These are phyloP conservation scores for Colletotrichum shisoi DNA, from an alignment of 2,329 filamentous ascomycete genomes.

Conservation along the genomic window DNA sequence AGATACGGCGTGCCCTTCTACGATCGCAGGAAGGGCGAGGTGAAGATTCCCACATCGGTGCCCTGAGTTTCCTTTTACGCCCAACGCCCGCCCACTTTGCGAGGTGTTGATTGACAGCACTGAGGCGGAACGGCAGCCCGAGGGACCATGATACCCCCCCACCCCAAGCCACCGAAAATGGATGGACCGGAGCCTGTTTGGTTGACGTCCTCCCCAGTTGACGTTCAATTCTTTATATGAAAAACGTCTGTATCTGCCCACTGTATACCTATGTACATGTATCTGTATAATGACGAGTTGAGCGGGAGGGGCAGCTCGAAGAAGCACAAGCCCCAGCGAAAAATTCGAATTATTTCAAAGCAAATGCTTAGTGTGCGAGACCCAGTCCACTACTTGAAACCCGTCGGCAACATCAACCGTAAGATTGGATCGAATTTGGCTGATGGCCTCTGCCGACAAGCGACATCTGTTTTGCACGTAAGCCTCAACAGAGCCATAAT, in stretches of 20 bases:
- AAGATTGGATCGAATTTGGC: slow-evolving; percentile 60
- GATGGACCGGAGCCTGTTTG: slow-evolving; percentile 2
- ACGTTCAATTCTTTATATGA: slow-evolving; percentile 10
- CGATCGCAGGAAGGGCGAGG: slow-evolving; percentile 68
- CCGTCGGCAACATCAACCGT: slow-evolving; percentile 46
- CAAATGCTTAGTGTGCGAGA: slow-evolving; percentile 22
- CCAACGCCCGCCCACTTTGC: neutral
- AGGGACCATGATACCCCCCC: neutral
- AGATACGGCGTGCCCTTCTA: slow-evolving; percentile 69
- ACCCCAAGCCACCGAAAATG: slow-evolving; percentile 2
- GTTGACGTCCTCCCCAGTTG: neutral
- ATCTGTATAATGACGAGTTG: slow-evolving; percentile 31
- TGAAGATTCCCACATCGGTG: slow-evolving; percentile 73
- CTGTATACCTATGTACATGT: slow-evolving; percentile 28
- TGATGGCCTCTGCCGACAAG: slow-evolving; percentile 63
- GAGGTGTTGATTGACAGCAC: neutral
- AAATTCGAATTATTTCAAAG: slow-evolving; percentile 6
- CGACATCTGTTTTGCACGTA: slow-evolving; percentile 69
- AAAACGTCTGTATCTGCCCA: slow-evolving; percentile 24
- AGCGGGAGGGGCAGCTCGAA: slow-evolving; percentile 15
- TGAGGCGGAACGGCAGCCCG: neutral
- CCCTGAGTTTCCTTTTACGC: slow-evolving; percentile 49
- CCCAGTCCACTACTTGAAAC: slow-evolving; percentile 28
- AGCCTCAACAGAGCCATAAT: slow-evolving; percentile 69
- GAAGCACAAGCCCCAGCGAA: slow-evolving; percentile 12